Evolutionary conservation across 257 asterid genomes (phyloP), one percentile per base, ranked within the genome.

Genomic region (Cynanchum wilfordii): DNA sequence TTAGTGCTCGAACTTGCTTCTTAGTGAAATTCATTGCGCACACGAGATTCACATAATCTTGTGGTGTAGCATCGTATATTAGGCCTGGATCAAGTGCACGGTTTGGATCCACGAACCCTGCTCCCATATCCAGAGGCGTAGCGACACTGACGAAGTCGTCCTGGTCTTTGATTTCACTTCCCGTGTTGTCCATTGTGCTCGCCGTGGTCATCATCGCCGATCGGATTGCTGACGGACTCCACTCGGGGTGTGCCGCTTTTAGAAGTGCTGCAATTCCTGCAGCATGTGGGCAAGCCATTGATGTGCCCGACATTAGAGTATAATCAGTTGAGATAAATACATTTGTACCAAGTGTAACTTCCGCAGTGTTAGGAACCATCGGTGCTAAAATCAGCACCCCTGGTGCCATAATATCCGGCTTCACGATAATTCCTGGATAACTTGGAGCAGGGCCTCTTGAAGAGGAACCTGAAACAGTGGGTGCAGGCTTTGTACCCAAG

Each of bases 71-170:
- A 13, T 88, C 94, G 4, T 86, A 84, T 1, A 86, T 49, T 15
- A 86, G 85, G 3, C 94, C 94, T 0, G 94, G 89, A 73, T 88
- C 83, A 45, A 84, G 82, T 1, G 89, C 89, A 0, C 79, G 75
- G 29, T 86, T 88, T 4, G 91, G 91, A 71, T 86, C 84, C 5
- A 84, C 80, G 3, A 78, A 86, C 0, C 94, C 89, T 19, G 90
- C 79, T 52, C 95, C 95, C 58, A 78, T 73, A 15, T 47, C 75
- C 12, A 73, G 20, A 47, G 78, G 78, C 0, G 74, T 29, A 7
- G 81, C 81, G 20, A 58, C 55, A 17, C 69, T 36, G 42, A 42
- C 10, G 7, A 17, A 51, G n/a, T n/a, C 50, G 11, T 24, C 2
- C 2, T 22, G 65, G 11, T 73, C 78, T 66, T 78, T 73, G 27